These are phyloP conservation scores for Arabidopsis thaliana DNA, from an alignment of 345 rosid species.

Conservation along the genomic window TAIR10.1 NC_003070.9:11477001-11477500, in stretches of 20 bases:
- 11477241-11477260: too few species aligned
- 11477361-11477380: background rate
- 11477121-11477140: background rate
- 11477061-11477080: too few species aligned
- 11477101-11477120: too few species aligned
- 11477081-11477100: too few species aligned
- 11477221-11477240: background rate
- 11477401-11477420: background rate
- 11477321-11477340: slow-evolving; percentile 18
- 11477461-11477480: background rate
- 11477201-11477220: slow-evolving; percentile 1
- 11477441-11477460: background rate
- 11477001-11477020: too few species aligned
- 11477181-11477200: background rate
- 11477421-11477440: background rate
- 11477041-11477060: too few species aligned
- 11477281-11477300: background rate
- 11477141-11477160: background rate
- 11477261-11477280: too few species aligned
- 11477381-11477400: slow-evolving; percentile 17
- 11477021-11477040: too few species aligned
- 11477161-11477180: slow-evolving; percentile 25
- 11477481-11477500: background rate
- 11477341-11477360: background rate
- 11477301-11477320: slow-evolving; percentile 21